A percentile compares a stretch with the other conserved stretches of the same genome.
phyloP scores from a whole-genome alignment of 2,329 filamentous ascomycete genomes.

The Cercospora citrullina region DNA sequence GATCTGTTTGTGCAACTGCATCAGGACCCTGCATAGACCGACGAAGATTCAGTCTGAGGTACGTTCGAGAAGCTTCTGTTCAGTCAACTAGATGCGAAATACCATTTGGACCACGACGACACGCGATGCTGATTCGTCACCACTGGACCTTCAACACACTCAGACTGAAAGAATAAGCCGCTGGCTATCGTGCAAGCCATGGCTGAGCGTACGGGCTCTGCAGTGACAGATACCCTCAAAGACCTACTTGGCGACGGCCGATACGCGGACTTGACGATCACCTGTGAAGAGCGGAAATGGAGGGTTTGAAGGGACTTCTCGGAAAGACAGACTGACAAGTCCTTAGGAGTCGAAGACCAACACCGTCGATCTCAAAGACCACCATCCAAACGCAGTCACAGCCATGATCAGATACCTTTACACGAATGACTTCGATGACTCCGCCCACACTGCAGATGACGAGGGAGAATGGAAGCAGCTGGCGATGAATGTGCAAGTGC shows the following conservation, averaged over 20 bases:
- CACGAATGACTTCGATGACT: constrained; percentile 10
- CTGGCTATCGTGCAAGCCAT: not conserved
- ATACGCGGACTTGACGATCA: constrained; percentile 28
- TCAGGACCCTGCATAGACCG: no score
- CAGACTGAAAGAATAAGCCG: no score
- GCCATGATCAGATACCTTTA: constrained; percentile 16
- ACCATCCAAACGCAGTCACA: constrained; percentile 10
- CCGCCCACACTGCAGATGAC: not conserved
- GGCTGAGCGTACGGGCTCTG: not conserved
- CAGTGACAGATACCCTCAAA: not conserved
- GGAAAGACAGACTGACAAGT: not conserved
- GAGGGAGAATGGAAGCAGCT: not conserved
- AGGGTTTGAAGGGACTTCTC: constrained; percentile 11
- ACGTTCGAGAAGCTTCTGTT: no score
- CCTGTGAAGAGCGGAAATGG: constrained; percentile 23
- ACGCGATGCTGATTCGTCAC: no score
- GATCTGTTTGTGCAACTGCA: no score
- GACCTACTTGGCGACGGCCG: not conserved
- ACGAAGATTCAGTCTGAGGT: no score
- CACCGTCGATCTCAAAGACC: constrained; percentile 1
- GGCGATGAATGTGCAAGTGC: constrained; percentile 3
- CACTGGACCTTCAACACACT: no score
- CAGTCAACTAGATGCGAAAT: no score
- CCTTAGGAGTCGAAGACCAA: constrained; percentile 5
- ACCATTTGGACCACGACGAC: no score